Evolutionary conservation across 306 rosid genomes (phyloP), one percentile per base, ranked within the genome.

Genomic region (Pachyrhizus erosus): DNA sequence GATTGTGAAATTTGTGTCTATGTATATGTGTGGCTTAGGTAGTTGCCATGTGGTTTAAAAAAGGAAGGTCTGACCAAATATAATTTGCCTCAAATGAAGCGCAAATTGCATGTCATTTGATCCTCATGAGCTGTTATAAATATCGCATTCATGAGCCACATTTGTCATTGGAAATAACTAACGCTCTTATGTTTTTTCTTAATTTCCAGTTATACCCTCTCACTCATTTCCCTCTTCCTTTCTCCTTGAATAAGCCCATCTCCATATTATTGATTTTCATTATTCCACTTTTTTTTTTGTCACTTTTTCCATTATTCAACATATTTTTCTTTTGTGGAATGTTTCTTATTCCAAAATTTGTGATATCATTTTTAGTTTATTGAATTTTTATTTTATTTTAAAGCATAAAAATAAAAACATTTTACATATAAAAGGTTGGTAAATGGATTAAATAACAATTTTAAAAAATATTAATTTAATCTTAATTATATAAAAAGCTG

Each of bases 91-190:
- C 52, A 86, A 88, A 92, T 92, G 91, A 77, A 80, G 73, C 82
- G 57, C 87, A 92, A 92, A 87, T 91, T 87, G 51, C 68, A 48
- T 69, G 13, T 70, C 29, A 0, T 31, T 10, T 2, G 46, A 91
- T 94, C 94, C 18, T 83, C 76, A 29, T 92, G 96, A 92, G 92
- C 69, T 2, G 73, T 71, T 86, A 2, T 3, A 83, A 86, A 78
- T 80, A 71, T 91, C 81, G 73, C 31, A 88, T 85, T 85, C 40
- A 83, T 89, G 83, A 86, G 84, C 92, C 92, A 88, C 82, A 69
- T 84, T 84, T 84, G 34, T 13, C 82, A 78, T 81, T 92, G 97
- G 91, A 89, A 87, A 89, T 94, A 94, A 93, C 97, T 92, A 97
- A 87, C 94, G 85, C 73, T 48, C 1, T 17, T 17, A 2, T 24